Conservation (phyloP, 2,329 filamentous ascomycete genomes). For the Aspergillus pseudoterreus region DNA sequence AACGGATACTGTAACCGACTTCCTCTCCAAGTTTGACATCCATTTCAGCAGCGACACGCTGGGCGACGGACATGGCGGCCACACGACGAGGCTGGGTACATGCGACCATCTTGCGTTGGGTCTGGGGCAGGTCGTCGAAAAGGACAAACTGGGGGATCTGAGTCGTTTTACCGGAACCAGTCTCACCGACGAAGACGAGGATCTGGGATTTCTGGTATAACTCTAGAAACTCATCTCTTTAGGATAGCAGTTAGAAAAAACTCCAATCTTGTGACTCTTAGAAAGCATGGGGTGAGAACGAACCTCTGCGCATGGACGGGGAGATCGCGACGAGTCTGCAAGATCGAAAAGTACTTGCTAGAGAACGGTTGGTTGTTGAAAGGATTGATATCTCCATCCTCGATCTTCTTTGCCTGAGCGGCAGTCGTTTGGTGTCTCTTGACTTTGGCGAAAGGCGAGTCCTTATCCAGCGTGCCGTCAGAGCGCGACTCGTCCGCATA, state of each 20-base stretch:
- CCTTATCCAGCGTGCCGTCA: slow-evolving; percentile 21
- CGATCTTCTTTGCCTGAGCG: slow-evolving; percentile 65
- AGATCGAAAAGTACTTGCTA: slow-evolving; percentile 82
- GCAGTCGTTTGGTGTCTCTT: slow-evolving; percentile 78
- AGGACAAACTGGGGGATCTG: slow-evolving; percentile 98
- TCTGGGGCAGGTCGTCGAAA: slow-evolving; percentile 90
- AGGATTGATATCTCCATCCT: slow-evolving; percentile 78
- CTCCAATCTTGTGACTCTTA: background rate
- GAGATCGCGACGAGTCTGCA: slow-evolving; percentile 76
- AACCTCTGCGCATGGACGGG: slow-evolving; percentile 89
- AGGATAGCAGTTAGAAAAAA: background rate
- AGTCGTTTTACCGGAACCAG: slow-evolving; percentile 97
- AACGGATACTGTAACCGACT: slow-evolving; percentile 98
- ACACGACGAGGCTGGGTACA: slow-evolving; percentile 98
- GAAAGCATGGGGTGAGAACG: slow-evolving; percentile 21
- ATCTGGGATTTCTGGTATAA: slow-evolving; percentile 94
- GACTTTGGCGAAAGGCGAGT: slow-evolving; percentile 61
- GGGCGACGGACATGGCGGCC: slow-evolving; percentile 95
- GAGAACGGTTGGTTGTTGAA: slow-evolving; percentile 78
- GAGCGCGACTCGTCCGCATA: slow-evolving; percentile 51
- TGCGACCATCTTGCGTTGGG: slow-evolving; percentile 82
- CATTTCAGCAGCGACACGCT: slow-evolving; percentile 96
- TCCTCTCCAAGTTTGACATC: slow-evolving; percentile 90
- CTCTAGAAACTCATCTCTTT: slow-evolving; percentile 82
- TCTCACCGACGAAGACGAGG: slow-evolving; percentile 97